Evolutionary conservation across 2,329 filamentous ascomycete genomes (phyloP).

Genomic region (Colletotrichum simmondsii): DNA sequence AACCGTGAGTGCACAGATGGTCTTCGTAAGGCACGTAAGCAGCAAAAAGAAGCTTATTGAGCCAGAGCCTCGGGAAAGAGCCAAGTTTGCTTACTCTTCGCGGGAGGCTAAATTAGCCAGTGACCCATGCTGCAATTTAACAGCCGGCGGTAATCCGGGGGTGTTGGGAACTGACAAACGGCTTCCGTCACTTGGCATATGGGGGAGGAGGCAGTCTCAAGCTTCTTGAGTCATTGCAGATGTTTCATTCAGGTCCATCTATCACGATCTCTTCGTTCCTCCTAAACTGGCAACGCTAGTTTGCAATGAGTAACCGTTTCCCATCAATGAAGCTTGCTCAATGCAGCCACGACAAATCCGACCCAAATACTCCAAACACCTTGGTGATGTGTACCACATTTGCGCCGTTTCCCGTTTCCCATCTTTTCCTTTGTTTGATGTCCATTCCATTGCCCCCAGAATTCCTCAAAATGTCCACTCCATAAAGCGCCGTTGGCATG

Average conservation of each 20-base stretch:
- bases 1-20: not conserved
- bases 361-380: conserved; percentile 21
- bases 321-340: not conserved
- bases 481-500: conserved; percentile 20
- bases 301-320: not conserved
- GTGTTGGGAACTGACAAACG: too few species aligned
- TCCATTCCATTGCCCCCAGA: not conserved
- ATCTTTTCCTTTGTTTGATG: not conserved
- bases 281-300: not conserved
- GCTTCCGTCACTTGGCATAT: not conserved
- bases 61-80: not conserved
- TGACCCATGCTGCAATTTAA: not conserved
- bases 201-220: not conserved
- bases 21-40: too few species aligned
- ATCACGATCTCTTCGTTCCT: conserved; percentile 14
- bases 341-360: not conserved
- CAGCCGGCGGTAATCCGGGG: not conserved
- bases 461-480: conserved; percentile 17
- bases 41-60: not conserved
- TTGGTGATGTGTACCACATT: not conserved
- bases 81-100: not conserved
- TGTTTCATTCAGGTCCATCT: conserved; percentile 19
- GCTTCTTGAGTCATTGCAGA: conserved; percentile 15
- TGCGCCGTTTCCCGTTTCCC: not conserved
- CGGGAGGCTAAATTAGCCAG: not conserved